Percentiles rank a stretch among this genome's conserved stretches.
These are phyloP conservation scores for Neofusicoccum cordaticola DNA, from an alignment of 2,329 filamentous ascomycete genomes.

Conservation along the genomic window DNA sequence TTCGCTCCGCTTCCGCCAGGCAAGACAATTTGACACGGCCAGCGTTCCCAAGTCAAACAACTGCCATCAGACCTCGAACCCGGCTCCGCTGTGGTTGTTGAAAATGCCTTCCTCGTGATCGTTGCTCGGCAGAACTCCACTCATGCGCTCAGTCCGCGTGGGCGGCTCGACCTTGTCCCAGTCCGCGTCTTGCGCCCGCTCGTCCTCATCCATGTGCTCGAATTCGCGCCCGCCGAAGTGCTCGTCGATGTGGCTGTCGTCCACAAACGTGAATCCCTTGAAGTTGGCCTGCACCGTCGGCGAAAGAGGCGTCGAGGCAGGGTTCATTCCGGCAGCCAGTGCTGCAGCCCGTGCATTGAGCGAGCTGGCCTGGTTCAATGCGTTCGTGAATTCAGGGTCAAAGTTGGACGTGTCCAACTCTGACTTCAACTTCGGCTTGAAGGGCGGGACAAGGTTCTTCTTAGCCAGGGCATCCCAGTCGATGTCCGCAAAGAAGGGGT, in stretches of 20 bases:
- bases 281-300: slow-evolving; percentile 98
- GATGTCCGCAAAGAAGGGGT: slow-evolving; percentile 91
- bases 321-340: slow-evolving; percentile 74
- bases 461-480: slow-evolving; percentile 85
- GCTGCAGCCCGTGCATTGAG: slow-evolving; percentile 88
- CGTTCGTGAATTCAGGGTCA: slow-evolving; percentile 96
- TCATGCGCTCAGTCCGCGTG: slow-evolving; percentile 46
- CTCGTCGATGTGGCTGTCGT: slow-evolving; percentile 90
- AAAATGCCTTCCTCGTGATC: slow-evolving; percentile 48
- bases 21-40: slow-evolving; percentile 10
- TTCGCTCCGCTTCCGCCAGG: slow-evolving; percentile 4
- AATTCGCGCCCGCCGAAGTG: slow-evolving; percentile 55
- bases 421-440: slow-evolving; percentile 95
- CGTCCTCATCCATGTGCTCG: slow-evolving; percentile 43
- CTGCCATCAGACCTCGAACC: slow-evolving; percentile 33
- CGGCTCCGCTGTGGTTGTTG: slow-evolving; percentile 35
- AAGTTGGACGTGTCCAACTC: slow-evolving; percentile 98
- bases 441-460: slow-evolving; percentile 92
- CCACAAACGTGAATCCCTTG: slow-evolving; percentile 98
- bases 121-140: slow-evolving; percentile 47
- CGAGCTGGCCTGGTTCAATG: slow-evolving; percentile 75
- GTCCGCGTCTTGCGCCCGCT: slow-evolving; percentile 40
- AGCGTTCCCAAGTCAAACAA: neutral
- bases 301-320: slow-evolving; percentile 86
- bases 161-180: slow-evolving; percentile 36